These are phyloP conservation scores for Aspergillus heteromorphus DNA, from an alignment of 495 filamentous ascomycete species.

Conservation along the genomic window DNA sequence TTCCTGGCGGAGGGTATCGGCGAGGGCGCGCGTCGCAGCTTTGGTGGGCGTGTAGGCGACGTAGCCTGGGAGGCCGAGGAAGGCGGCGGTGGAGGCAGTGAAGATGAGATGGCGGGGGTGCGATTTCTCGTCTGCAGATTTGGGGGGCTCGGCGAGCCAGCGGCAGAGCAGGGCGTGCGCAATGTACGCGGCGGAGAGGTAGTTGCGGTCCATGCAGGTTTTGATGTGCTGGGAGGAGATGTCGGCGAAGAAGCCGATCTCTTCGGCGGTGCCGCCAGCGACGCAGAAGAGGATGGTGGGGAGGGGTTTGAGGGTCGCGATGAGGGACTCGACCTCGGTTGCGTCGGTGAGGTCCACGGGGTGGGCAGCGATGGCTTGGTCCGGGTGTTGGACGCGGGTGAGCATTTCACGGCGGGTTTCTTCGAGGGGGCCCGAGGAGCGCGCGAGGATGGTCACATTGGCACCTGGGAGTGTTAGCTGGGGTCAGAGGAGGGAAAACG, in stretches of 20 bases:
- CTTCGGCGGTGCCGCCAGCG: conserved; percentile 28
- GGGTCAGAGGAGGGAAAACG: background rate
- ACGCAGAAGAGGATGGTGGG: conserved; percentile 25
- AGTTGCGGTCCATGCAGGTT: conserved; percentile 30
- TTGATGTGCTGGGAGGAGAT: conserved; percentile 22
- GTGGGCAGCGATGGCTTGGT: conserved; percentile 9
- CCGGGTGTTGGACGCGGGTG: background rate
- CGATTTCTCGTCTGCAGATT: no score
- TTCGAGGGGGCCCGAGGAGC: background rate
- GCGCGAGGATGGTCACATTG: background rate
- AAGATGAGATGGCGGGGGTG: conserved; percentile 26
- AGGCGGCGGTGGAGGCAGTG: conserved; percentile 29
- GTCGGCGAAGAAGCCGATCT: conserved; percentile 32
- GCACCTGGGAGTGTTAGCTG: background rate
- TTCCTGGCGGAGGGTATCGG: conserved; percentile 36
- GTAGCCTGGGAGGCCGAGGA: conserved; percentile 34
- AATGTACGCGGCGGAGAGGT: conserved; percentile 25
- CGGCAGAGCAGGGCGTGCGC: conserved; percentile 22
- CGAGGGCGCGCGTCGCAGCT: conserved; percentile 30
- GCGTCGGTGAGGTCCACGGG: conserved; percentile 14
- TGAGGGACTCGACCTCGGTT: background rate
- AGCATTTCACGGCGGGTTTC: background rate
- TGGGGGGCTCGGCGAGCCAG: conserved; percentile 16
- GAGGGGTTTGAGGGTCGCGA: background rate
- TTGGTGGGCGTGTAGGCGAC: conserved; percentile 33